phyloP scores from a whole-genome alignment of 768 basidiomycete genomes.

The Serendipita indica region DNA sequence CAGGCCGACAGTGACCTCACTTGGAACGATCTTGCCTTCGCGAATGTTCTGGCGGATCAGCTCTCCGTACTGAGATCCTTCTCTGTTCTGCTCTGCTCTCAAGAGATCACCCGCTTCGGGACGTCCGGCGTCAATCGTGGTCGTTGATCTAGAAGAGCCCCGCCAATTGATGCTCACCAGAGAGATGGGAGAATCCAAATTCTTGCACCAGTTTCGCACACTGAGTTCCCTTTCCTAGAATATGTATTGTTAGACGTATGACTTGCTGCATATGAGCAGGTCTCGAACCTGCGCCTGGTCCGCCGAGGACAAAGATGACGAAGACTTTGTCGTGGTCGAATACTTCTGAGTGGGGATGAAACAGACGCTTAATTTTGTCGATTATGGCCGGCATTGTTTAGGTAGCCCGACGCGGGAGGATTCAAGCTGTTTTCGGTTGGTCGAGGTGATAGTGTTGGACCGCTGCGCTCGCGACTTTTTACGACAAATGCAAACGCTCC shows the following conservation, averaged over 20 bases:
- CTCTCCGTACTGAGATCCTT: constrained; percentile 66
- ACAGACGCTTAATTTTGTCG: constrained; percentile 28
- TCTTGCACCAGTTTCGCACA: constrained; percentile 70
- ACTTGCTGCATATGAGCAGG: neutral
- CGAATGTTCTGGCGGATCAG: constrained; percentile 79
- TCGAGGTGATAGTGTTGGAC: constrained; percentile 37
- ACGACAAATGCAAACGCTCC: constrained; percentile 41
- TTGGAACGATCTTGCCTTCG: constrained; percentile 89
- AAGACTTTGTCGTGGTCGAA: constrained; percentile 64
- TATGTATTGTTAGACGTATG: neutral
- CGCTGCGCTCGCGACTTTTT: constrained; percentile 38
- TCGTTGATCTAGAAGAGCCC: neutral
- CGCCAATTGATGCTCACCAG: constrained; percentile 43
- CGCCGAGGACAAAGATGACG: constrained; percentile 91
- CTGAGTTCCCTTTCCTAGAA: constrained; percentile 87
- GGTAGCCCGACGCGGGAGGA: constrained; percentile 22
- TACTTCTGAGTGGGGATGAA: constrained; percentile 24
- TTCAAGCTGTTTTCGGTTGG: constrained; percentile 48
- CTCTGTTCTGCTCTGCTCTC: constrained; percentile 81
- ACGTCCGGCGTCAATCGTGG: too few species aligned
- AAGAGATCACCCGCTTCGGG: constrained; percentile 85
- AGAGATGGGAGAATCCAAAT: constrained; percentile 84
- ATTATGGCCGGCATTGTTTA: constrained; percentile 26
- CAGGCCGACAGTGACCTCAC: constrained; percentile 92
- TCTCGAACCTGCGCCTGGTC: constrained; percentile 74